phyloP scores from a whole-genome alignment of 768 basidiomycete genomes.

The Gymnopilus dilepis region DNA sequence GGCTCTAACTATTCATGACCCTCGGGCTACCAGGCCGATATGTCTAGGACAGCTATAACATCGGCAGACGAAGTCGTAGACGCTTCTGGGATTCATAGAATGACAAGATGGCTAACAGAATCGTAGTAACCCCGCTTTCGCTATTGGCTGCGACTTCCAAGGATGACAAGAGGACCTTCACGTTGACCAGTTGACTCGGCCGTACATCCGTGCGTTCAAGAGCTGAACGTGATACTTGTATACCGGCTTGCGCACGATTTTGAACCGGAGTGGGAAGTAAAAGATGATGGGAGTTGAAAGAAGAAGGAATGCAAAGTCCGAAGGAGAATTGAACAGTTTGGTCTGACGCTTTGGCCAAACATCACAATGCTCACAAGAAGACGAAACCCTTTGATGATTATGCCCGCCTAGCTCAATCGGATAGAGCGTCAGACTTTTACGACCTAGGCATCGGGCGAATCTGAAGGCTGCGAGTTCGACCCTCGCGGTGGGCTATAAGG shows the following conservation, averaged over 20 bases:
- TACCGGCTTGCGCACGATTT: background rate
- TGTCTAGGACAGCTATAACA: too few species aligned
- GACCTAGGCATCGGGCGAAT: constrained; percentile 35
- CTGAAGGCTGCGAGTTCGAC: constrained; percentile 88
- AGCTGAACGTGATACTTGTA: background rate
- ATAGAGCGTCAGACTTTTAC: constrained; percentile 66
- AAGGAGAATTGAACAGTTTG: too few species aligned
- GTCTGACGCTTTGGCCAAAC: too few species aligned
- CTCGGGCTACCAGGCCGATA: too few species aligned
- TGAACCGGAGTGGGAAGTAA: background rate
- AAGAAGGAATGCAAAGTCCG: too few species aligned
- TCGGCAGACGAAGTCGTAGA: background rate
- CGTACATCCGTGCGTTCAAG: background rate
- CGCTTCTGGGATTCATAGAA: background rate
- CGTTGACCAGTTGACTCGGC: background rate
- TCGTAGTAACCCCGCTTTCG: too few species aligned
- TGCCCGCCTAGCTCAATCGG: constrained; percentile 70
- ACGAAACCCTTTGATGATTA: background rate
- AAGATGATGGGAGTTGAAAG: background rate
- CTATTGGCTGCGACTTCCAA: background rate
- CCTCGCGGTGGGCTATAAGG: constrained; percentile 77
- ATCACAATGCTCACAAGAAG: background rate
- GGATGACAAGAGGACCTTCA: background rate
- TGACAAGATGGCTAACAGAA: background rate
- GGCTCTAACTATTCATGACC: background rate